These are phyloP conservation scores for Cercospora sp. DNA, from an alignment of 2,329 filamentous ascomycete species.

Conservation along the genomic window DNA sequence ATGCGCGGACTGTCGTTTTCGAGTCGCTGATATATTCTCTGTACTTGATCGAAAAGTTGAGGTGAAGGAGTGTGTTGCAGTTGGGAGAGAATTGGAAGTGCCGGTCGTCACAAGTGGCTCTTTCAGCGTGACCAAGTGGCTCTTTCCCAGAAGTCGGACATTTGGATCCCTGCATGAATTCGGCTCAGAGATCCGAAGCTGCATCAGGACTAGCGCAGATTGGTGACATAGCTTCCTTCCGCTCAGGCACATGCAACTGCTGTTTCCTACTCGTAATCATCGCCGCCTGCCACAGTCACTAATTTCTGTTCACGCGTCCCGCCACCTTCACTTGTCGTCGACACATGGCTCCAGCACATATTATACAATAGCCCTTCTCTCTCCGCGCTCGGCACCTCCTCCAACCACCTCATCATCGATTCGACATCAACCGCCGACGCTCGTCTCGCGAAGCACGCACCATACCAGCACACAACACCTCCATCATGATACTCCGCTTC, in stretches of 20 bases:
- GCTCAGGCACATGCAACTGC: slow-evolving; percentile 2
- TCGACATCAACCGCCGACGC: slow-evolving; percentile 8
- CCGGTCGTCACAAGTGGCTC: background rate
- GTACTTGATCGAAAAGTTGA: background rate
- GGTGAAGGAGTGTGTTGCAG: slow-evolving; percentile 15
- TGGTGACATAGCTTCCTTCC: background rate
- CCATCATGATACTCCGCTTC: slow-evolving; percentile 77
- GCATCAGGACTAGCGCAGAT: background rate
- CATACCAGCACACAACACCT: slow-evolving; percentile 15
- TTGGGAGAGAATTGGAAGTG: background rate
- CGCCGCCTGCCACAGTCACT: slow-evolving; percentile 9
- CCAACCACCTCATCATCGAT: slow-evolving; percentile 9
- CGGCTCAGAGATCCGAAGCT: slow-evolving; percentile 11
- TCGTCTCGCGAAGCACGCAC: slow-evolving; percentile 2
- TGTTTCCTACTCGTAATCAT: slow-evolving; percentile 11
- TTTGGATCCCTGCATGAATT: slow-evolving; percentile 7
- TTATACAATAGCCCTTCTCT: slow-evolving; percentile 1
- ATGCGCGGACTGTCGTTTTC: slow-evolving; percentile 3
- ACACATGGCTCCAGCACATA: slow-evolving; percentile 10
- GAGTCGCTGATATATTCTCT: background rate
- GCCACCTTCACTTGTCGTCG: background rate
- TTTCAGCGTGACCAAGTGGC: slow-evolving; percentile 11
- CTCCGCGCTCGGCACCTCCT: background rate
- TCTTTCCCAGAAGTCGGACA: slow-evolving; percentile 8
- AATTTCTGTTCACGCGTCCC: slow-evolving; percentile 4